Conservation (phyloP, 2,329 filamentous ascomycete species). For the Aspergillus sergii region DNA sequence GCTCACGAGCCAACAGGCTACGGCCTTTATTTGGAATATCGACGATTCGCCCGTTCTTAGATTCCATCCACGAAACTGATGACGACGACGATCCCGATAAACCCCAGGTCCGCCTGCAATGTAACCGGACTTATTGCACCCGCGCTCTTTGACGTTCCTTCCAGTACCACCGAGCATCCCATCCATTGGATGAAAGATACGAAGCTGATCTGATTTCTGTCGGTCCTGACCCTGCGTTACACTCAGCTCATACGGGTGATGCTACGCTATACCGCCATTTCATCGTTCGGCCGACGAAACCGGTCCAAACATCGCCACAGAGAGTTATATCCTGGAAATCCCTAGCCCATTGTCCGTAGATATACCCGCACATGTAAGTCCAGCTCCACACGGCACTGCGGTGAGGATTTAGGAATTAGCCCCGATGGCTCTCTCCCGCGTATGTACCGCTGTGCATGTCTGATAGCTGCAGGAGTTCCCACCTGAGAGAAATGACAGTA, state of each 20-base stretch:
- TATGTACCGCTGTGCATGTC: not conserved
- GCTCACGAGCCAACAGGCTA: not conserved
- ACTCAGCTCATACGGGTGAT: constrained; percentile 18
- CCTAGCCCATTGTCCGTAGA: not conserved
- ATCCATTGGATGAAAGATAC: constrained; percentile 10
- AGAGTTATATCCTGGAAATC: not conserved
- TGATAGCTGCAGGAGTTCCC: not conserved
- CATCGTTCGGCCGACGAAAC: constrained; percentile 5
- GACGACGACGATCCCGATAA: not conserved
- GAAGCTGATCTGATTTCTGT: constrained; percentile 2
- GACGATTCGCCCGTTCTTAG: not conserved
- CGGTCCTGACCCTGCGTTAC: constrained; percentile 14
- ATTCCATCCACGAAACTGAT: not conserved
- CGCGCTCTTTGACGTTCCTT: constrained; percentile 9
- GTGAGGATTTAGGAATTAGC: not conserved
- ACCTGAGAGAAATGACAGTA: not conserved
- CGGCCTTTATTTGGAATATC: not conserved
- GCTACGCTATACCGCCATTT: constrained; percentile 16
- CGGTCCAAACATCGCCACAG: not conserved
- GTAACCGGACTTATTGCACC: constrained; percentile 20
- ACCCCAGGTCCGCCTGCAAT: constrained; percentile 17
- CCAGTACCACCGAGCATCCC: not conserved
- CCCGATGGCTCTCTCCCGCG: not conserved
- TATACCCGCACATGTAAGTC: not conserved
- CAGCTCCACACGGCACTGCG: not conserved